These are phyloP conservation scores for Wickerhamomyces canadensis DNA, from an alignment of 805 yeast species.

Conservation along the genomic window DNA sequence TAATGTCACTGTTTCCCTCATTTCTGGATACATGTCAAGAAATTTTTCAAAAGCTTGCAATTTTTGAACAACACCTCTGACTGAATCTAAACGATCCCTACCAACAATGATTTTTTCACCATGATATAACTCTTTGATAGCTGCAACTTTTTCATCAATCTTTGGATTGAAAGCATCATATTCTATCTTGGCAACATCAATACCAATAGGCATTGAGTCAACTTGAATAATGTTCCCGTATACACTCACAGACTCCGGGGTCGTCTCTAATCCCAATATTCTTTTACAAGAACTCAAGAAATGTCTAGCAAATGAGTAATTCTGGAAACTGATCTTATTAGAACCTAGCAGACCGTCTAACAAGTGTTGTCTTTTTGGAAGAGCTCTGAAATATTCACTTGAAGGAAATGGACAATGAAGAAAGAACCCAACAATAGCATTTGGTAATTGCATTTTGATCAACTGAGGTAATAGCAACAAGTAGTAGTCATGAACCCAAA, in stretches of 20 bases:
- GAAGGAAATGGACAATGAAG: constrained; percentile 94
- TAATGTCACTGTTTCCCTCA: constrained; percentile 80
- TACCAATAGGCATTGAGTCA: constrained; percentile 82
- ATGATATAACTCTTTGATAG: constrained; percentile 57
- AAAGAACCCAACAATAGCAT: constrained; percentile 87
- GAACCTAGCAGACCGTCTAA: constrained; percentile 92
- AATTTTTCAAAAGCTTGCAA: constrained; percentile 86
- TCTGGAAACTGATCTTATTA: constrained; percentile 80
- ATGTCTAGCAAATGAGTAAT: constrained; percentile 82
- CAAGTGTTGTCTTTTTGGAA: constrained; percentile 75
- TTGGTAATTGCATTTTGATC: constrained; percentile 70
- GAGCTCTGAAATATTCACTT: constrained; percentile 85
- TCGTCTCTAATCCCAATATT: constrained; percentile 61
- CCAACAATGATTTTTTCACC: constrained; percentile 83
- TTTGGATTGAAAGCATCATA: constrained; percentile 42
- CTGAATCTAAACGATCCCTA: constrained; percentile 86
- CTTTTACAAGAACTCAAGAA: constrained; percentile 88
- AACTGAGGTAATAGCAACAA: constrained; percentile 78
- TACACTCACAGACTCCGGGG: constrained; percentile 50
- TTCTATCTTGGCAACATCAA: constrained; percentile 67
- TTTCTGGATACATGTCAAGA: constrained; percentile 85
- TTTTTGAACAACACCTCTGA: constrained; percentile 91
- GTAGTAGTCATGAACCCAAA: constrained; percentile 96
- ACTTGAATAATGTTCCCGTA: constrained; percentile 76
- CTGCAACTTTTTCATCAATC: constrained; percentile 58